Percentiles rank a stretch among this genome's conserved stretches.
phyloP scores from a whole-genome alignment of 2,329 filamentous ascomycete genomes.

The Fusarium dimerum region DNA sequence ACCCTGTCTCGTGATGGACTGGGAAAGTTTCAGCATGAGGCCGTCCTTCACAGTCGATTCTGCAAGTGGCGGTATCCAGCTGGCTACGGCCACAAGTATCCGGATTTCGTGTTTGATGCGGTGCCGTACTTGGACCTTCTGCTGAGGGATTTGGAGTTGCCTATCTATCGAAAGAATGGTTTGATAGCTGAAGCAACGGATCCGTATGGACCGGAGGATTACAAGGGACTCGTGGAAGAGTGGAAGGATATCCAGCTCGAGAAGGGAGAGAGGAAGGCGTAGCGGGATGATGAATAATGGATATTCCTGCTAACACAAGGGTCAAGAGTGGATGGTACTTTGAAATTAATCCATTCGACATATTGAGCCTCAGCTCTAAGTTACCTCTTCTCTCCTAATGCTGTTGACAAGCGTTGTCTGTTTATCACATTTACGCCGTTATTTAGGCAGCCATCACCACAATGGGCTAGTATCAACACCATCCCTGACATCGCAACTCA shows the following conservation, averaged over 20 bases:
- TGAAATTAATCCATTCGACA: too few species aligned
- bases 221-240: constrained; percentile 53
- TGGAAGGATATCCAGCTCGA: constrained; percentile 40
- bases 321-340: too few species aligned
- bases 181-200: constrained; percentile 52
- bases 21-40: constrained; percentile 49
- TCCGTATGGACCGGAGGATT: constrained; percentile 62
- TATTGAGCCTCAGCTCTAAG: too few species aligned
- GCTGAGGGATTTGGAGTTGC: constrained; percentile 64
- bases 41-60: constrained; percentile 67
- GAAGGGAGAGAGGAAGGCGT: neutral
- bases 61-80: constrained; percentile 68
- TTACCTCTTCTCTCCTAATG: too few species aligned
- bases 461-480: too few species aligned
- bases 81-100: constrained; percentile 62
- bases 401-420: too few species aligned
- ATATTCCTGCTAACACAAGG: too few species aligned
- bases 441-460: too few species aligned
- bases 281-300: neutral
- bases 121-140: constrained; percentile 73
- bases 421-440: too few species aligned
- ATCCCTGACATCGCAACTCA: too few species aligned
- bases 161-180: constrained; percentile 55
- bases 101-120: constrained; percentile 75
- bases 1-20: constrained; percentile 35